phyloP scores from a whole-genome alignment of 768 basidiomycete species.

The Cyclocybe cylindracea region DNA sequence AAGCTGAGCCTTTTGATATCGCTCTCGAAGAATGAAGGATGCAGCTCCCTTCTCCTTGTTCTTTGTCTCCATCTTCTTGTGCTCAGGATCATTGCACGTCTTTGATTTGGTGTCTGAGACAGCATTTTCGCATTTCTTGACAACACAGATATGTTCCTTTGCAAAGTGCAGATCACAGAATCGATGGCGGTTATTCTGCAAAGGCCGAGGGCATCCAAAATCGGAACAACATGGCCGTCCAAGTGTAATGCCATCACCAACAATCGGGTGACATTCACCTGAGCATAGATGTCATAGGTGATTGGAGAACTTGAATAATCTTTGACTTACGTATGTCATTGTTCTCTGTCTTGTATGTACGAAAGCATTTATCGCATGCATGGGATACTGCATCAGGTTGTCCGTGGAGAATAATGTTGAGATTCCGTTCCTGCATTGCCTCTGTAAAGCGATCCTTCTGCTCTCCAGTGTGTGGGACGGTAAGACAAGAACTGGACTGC shows the following conservation, averaged over 20 bases:
- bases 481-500: conserved; percentile 5
- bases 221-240: conserved; percentile 14
- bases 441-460: conserved; percentile 25
- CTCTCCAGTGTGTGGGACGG: conserved; percentile 23
- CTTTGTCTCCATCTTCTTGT: conserved; percentile 10
- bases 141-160: conserved; percentile 4
- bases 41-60: conserved; percentile 1
- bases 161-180: conserved; percentile 12
- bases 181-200: conserved; percentile 9
- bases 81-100: conserved; percentile 1
- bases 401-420: conserved; percentile 18
- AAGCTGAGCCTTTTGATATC: conserved; percentile 4
- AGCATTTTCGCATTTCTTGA: neutral
- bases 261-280: conserved; percentile 12
- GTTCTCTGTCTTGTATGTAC: conserved; percentile 7
- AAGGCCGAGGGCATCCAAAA: conserved; percentile 6
- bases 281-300: no score
- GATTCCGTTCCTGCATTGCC: conserved; percentile 25
- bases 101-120: conserved; percentile 1
- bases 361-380: conserved; percentile 26
- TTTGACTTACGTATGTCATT: neutral
- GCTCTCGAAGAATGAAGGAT: conserved; percentile 7
- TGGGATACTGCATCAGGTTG: conserved; percentile 25
- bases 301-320: no score
- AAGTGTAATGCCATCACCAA: conserved; percentile 14